phyloP scores from a whole-genome alignment of 192 early-diverging fungal genomes.

The Podila horticola region DNA sequence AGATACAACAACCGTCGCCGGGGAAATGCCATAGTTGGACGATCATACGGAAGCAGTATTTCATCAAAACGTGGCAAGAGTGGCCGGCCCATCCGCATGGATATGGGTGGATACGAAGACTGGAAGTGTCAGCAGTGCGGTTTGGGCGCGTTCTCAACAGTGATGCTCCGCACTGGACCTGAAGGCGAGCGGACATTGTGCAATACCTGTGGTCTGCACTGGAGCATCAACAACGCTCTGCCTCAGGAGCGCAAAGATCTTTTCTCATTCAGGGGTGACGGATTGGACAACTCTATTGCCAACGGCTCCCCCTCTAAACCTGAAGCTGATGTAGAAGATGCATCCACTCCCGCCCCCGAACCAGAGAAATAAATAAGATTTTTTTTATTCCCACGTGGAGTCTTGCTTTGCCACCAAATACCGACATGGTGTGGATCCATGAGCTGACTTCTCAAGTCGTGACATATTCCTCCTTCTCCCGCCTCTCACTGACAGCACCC shows the following conservation, averaged over 20 bases:
- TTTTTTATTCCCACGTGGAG: too few species aligned
- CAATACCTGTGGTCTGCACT: conserved; percentile 53
- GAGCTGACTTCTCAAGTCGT: too few species aligned
- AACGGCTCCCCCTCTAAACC: background rate
- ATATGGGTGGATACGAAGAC: conserved; percentile 21
- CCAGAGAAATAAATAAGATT: background rate
- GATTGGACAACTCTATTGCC: background rate
- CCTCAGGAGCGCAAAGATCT: conserved; percentile 47
- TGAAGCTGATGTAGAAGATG: too few species aligned
- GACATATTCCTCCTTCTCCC: too few species aligned
- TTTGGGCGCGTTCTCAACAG: conserved; percentile 40
- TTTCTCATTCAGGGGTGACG: conserved; percentile 13
- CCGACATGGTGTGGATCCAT: too few species aligned
- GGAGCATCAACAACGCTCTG: conserved; percentile 34
- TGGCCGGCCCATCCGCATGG: conserved; percentile 13
- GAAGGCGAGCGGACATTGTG: conserved; percentile 53
- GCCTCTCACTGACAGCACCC: too few species aligned
- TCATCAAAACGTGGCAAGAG: conserved; percentile 18
- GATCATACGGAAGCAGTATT: background rate
- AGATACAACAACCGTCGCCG: conserved; percentile 34
- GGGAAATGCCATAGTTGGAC: background rate
- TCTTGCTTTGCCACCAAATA: too few species aligned
- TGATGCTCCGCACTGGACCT: conserved; percentile 52
- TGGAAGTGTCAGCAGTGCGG: conserved; percentile 56
- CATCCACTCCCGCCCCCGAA: background rate